Base-by-base conservation (phyloP, 2,329 filamentous ascomycete species). In the Alternaria sp. region DNA sequence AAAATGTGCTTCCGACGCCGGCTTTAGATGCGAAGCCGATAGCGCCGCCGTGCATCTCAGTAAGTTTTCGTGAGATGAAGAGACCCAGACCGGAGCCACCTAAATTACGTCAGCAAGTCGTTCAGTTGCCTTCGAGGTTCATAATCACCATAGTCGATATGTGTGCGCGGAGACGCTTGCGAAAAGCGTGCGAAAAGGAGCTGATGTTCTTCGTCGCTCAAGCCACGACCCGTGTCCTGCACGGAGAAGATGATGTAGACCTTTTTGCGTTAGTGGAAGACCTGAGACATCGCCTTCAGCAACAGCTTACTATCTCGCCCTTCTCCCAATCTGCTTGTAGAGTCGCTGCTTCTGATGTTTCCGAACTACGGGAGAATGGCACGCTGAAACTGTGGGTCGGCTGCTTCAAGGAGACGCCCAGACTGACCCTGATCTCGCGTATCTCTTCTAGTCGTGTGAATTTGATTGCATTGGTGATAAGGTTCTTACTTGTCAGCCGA, bases 381-480 rank as follows among this genome's bases (percentile, higher is more conserved):
- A 71, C 65, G 41, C 78, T 74, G 30, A 74, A 69, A 28, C 74
- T 74, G 41, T 73, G 74, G 1, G 69, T 71, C 1, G 82, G 81
- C 51, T 70, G 71, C 28, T 76, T 65, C 7, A 62, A 21, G 10
- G 64, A 64, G 8, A 81, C 75, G 2, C 78, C 77, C 0, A 83
- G 54, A 21, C 67, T 78, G 5, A 84, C 75, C 0, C 66, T 75
- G 50, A 84, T 80, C 15, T 72, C 68, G 1, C 81, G 77, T 9
- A 51, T 73, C 0, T 74, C 53, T n/a, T 76, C 72, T 25, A 79
- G 71, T 12, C 79, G 75, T 0, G 81, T 84, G 66, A 83, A 83
- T 49, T 84, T 84, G 71, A 84, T 81, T 3, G 80, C 78, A 51
- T 82, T 83, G 8, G 82, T 83, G 18, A 84, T 69, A 0, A 83